Conservation (phyloP, 148 eudicot genomes). For the Rhododendron griersonianum region DNA sequence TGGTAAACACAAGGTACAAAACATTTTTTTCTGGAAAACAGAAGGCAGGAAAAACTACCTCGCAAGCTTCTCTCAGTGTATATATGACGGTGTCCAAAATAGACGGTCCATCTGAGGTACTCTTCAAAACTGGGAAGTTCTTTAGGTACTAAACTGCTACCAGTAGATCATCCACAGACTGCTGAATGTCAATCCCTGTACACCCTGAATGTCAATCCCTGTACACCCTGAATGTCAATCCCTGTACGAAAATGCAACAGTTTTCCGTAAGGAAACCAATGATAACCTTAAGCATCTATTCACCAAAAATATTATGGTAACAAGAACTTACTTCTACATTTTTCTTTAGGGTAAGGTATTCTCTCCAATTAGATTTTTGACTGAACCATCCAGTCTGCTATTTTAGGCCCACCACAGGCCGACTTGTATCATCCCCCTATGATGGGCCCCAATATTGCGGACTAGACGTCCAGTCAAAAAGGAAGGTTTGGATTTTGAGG, state of each 20-base stretch:
- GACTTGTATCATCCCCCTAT: background rate
- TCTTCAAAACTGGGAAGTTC: background rate
- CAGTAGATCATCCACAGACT: background rate
- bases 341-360: background rate
- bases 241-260: background rate
- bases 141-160: slow-evolving; percentile 7
- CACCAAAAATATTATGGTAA: background rate
- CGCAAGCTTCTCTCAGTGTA: no score
- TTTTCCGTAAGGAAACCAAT: background rate
- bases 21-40: no score
- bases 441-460: background rate
- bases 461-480: background rate
- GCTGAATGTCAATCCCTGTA: slow-evolving; percentile 6
- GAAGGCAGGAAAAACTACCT: no score
- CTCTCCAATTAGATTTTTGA: background rate
- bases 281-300: background rate
- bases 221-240: background rate
- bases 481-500: no score
- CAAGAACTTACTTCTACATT: background rate
- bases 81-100: background rate
- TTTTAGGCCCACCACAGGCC: background rate
- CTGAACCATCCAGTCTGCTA: background rate
- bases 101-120: background rate
- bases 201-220: background rate
- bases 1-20: no score